Conservation (phyloP, 2,329 filamentous ascomycete genomes). For the Colletotrichum paranaense region DNA sequence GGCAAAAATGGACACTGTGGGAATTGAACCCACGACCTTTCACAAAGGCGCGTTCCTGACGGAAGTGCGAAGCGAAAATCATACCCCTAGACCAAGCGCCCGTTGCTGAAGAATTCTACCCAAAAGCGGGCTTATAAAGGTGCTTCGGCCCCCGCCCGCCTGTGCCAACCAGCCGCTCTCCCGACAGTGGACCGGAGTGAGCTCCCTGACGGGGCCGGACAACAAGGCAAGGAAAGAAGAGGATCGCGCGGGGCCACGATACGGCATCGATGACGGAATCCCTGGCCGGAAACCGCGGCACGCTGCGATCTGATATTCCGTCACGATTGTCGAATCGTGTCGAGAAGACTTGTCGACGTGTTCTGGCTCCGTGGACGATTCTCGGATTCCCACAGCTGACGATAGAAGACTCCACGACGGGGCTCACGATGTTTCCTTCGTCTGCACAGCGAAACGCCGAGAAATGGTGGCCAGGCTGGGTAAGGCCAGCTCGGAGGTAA, state of each 20-base stretch:
- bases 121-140: rapidly evolving
- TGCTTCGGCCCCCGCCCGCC: rapidly evolving
- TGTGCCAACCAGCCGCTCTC: too few relatives aligned
- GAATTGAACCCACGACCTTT: slow-evolving; percentile 36
- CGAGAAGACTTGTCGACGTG: neutral
- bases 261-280: slow-evolving; percentile 20
- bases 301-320: neutral
- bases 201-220: neutral
- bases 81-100: slow-evolving; percentile 37
- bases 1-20: slow-evolving; percentile 30
- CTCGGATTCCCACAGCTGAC: slow-evolving; percentile 9
- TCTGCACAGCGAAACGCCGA: neutral
- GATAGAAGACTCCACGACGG: slow-evolving; percentile 5
- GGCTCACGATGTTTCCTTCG: neutral
- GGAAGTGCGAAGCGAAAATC: slow-evolving; percentile 33
- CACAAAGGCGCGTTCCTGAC: neutral
- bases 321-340: neutral
- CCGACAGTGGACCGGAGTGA: neutral
- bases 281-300: neutral
- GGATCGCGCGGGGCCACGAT: slow-evolving; percentile 6
- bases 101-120: rapidly evolving
- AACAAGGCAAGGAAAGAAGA: neutral
- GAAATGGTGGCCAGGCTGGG: too few relatives aligned
- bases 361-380: neutral
- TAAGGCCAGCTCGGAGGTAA: slow-evolving; percentile 11